phyloP scores from a whole-genome alignment of 176 grass and related monocot genomes.

The Carex scoparia region DNA sequence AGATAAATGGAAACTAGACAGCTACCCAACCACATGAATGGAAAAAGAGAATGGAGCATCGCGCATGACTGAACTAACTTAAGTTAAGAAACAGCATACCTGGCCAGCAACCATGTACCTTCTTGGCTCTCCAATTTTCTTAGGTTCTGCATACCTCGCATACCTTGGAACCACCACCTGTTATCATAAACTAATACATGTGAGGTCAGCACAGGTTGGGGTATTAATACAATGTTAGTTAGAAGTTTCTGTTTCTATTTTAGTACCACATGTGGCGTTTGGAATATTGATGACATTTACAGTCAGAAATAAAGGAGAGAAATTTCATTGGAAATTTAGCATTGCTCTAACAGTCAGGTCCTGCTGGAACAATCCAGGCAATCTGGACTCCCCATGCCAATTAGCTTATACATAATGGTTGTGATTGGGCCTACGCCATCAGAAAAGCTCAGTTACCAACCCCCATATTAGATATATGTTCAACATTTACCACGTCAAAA shows the following conservation, averaged over 20 bases:
- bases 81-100: slow-evolving; percentile 38
- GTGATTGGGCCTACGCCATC: not conserved
- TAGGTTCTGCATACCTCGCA: slow-evolving; percentile 54
- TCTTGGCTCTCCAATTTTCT: slow-evolving; percentile 57
- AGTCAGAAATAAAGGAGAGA: not conserved
- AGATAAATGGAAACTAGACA: not conserved
- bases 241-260: not conserved
- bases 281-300: slow-evolving; percentile 4
- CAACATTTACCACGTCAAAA: slow-evolving; percentile 14
- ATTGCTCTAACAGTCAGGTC: not conserved
- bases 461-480: not conserved
- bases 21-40: not conserved
- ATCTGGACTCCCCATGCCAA: not conserved
- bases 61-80: slow-evolving; percentile 14
- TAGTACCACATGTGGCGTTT: not conserved
- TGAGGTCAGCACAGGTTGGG: slow-evolving; percentile 2
- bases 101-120: slow-evolving; percentile 74
- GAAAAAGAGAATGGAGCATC: not conserved
- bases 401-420: not conserved
- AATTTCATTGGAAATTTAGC: not conserved
- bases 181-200: slow-evolving; percentile 25
- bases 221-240: not conserved
- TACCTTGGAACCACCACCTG: slow-evolving; percentile 81
- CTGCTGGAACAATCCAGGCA: not conserved
- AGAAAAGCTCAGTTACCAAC: not conserved